Conservation (phyloP, 1,284 basidiomycete species). For the Leucoagaricus sp. region DNA sequence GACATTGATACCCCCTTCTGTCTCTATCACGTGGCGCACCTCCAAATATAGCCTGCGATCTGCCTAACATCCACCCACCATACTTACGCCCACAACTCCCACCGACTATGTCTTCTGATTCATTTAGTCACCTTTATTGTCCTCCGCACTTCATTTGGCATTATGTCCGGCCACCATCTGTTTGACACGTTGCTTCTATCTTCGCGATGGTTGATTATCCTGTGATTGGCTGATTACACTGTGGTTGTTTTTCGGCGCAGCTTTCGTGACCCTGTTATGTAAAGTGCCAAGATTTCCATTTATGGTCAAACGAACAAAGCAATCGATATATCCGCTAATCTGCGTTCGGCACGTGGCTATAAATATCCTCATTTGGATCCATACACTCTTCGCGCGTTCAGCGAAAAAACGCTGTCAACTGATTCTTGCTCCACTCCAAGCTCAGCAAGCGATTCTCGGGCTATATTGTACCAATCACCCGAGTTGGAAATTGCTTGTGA, state of each 20-base stretch:
- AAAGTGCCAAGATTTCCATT: background rate
- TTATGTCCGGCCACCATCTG: background rate
- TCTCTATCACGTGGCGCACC: constrained; percentile 3
- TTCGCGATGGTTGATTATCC: background rate
- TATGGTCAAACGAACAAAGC: constrained; percentile 10
- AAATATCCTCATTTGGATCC: constrained; percentile 23
- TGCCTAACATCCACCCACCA: background rate
- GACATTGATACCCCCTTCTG: background rate
- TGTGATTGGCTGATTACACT: constrained; percentile 1
- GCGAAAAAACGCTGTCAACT: constrained; percentile 71
- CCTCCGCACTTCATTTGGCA: background rate
- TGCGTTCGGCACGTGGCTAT: background rate
- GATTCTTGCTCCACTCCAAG: constrained; percentile 79
- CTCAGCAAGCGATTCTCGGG: constrained; percentile 80
- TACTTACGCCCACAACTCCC: constrained; percentile 12
- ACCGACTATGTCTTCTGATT: background rate
- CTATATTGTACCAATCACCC: constrained; percentile 80
- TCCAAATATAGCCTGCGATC: background rate
- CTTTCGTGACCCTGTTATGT: constrained; percentile 2
- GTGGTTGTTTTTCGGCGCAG: background rate
- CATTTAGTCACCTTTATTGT: background rate
- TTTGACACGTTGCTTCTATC: background rate
- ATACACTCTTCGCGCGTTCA: constrained; percentile 69
- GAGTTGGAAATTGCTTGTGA: constrained; percentile 49
- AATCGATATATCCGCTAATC: constrained; percentile 5